Conservation (phyloP, 208 protist species). For the Endotrypanum monterogeii region DNA sequence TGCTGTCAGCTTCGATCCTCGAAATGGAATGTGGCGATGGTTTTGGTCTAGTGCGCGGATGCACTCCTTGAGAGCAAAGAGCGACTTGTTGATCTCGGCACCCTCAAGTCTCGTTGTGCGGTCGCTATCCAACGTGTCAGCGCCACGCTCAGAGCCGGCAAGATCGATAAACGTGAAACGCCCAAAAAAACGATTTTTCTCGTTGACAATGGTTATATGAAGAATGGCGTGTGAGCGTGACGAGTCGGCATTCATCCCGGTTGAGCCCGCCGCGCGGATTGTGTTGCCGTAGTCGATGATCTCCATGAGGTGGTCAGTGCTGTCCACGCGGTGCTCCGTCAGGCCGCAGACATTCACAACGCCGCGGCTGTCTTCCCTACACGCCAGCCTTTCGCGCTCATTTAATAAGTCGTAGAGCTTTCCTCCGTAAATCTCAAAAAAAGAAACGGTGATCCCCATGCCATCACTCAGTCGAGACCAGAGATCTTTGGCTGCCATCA, state of each 20-base stretch:
- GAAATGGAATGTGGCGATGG: slow-evolving; percentile 91
- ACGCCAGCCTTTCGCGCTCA: slow-evolving; percentile 74
- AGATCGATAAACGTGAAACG: slow-evolving; percentile 92
- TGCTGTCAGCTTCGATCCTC: slow-evolving; percentile 94
- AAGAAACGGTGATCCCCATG: slow-evolving; percentile 68
- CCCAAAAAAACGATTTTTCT: slow-evolving; percentile 93
- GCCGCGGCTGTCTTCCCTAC: slow-evolving; percentile 94
- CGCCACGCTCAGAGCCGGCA: slow-evolving; percentile 91
- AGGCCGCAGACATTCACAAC: slow-evolving; percentile 82
- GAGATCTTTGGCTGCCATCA: slow-evolving; percentile 77
- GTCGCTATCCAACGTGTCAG: slow-evolving; percentile 72
- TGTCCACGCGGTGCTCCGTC: slow-evolving; percentile 70
- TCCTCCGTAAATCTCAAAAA: slow-evolving; percentile 91
- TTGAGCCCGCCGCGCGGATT: slow-evolving; percentile 87
- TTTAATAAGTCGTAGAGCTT: slow-evolving; percentile 87
- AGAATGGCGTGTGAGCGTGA: slow-evolving; percentile 97
- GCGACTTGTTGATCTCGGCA: slow-evolving; percentile 91
- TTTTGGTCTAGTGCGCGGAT: slow-evolving; percentile 85
- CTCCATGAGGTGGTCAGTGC: slow-evolving; percentile 65
- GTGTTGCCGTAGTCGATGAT: slow-evolving; percentile 91
- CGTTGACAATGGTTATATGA: slow-evolving; percentile 67
- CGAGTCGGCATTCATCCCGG: slow-evolving; percentile 95
- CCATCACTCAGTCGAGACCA: slow-evolving; percentile 70
- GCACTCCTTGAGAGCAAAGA: slow-evolving; percentile 90
- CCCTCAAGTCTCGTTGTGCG: slow-evolving; percentile 87